Evolutionary conservation across 257 asterid species (phyloP), one percentile per base, ranked within the genome.

Genomic region (Solanum pimpinellifolium): DNA sequence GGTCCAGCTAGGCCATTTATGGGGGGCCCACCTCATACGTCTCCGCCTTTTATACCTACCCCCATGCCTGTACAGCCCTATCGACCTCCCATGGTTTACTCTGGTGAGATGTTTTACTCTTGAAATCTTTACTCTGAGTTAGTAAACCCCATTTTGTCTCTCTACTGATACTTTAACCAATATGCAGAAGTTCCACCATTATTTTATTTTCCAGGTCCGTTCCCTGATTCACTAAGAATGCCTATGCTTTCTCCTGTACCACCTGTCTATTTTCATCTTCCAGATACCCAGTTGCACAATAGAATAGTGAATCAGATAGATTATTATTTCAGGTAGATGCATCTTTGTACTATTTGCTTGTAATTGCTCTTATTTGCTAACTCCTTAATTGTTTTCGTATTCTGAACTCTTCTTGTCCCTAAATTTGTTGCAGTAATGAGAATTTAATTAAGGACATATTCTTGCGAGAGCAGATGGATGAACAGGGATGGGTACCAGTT

Each of bases 381-480:
- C 7, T 82, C 33, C 29, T 18, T 56, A 13, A 52, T 59, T 83
- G 62, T 42, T 46, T 60, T 23, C 9, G 23, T 59, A 76, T 8
- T 33, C 68, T 89, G 27, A 60, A 46, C 8, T 73, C 60, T 59
- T 73, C 56, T 74, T 65, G 31, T n/a, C 73, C n/a, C 85, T 2
- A 44, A 59, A 65, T 49, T 75, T 13, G 11, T 81, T 90, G 93
- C 93, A 96, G 98, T 77, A 90, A 88, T 85, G 98, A 94, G 59
- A 94, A 96, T 83, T 92, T 96, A 90, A 93, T 94, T 35, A 94
- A 91, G 83, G 98, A 96, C 78, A 89, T 90, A 56, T 94, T 44
- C 90, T 91, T 96, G 93, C 95, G 98, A 86, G 89, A 88, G 74
- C 93, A 94, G 73, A 96, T 96, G 98, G 96, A 96, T 86, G 92